These are phyloP conservation scores for Mucor mucedo DNA, from an alignment of 371 early-diverging fungal genomes.

Conservation along the genomic window DNA sequence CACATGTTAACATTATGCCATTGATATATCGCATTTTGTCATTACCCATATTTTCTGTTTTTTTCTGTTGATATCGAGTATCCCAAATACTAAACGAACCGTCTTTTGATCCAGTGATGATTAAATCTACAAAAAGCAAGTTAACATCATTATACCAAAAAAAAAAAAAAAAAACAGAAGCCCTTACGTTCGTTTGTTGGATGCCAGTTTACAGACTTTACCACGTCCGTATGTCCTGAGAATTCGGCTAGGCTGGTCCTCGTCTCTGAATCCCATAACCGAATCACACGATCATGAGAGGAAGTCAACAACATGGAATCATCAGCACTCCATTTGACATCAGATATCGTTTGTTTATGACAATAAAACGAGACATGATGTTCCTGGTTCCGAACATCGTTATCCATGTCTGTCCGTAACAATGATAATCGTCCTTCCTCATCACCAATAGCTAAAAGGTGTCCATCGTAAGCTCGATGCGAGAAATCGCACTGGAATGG, in stretches of 20 bases:
- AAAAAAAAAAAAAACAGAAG: not conserved
- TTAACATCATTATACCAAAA: not conserved
- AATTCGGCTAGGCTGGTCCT: conserved; percentile 46
- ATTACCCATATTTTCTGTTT: conserved; percentile 10
- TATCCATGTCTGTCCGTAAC: conserved; percentile 55
- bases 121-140: conserved; percentile 43
- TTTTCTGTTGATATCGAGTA: conserved; percentile 40
- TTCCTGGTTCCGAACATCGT: conserved; percentile 34
- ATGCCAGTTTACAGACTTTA: conserved; percentile 63
- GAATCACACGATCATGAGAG: conserved; percentile 61
- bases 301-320: conserved; percentile 61
- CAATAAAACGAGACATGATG: conserved; percentile 17
- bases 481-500: conserved; percentile 23
- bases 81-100: conserved; percentile 73
- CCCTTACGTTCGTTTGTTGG: conserved; percentile 59
- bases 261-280: conserved; percentile 69
- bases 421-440: conserved; percentile 65
- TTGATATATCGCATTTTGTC: not conserved
- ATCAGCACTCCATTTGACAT: conserved; percentile 63
- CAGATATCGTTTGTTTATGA: conserved; percentile 65
- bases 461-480: conserved; percentile 36
- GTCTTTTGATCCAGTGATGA: conserved; percentile 68
- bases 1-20: not conserved
- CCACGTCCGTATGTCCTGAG: conserved; percentile 56
- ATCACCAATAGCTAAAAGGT: conserved; percentile 66